A percentile compares a stretch with the other conserved stretches of the same genome.
Evolutionary conservation across 306 rosid genomes (phyloP).

Genomic region (Begonia loranthoides): DNA sequence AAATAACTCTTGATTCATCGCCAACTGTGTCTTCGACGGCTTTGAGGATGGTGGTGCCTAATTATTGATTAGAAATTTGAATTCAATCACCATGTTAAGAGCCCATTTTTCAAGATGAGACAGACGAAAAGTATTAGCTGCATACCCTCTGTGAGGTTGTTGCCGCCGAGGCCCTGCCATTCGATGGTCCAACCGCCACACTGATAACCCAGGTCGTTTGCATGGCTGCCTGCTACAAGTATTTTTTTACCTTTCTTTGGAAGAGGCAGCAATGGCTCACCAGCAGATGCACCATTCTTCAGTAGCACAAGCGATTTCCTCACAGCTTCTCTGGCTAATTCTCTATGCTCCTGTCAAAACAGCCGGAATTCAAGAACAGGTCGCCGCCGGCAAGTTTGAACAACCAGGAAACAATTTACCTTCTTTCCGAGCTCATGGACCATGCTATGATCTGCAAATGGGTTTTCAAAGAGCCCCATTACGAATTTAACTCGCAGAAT

Average conservation of each 20-base stretch:
- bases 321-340: conserved; percentile 31
- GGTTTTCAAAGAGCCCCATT: conserved; percentile 28
- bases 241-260: conserved; percentile 19
- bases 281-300: conserved; percentile 20
- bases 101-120: too few relatives aligned
- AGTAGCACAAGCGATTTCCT: conserved; percentile 22
- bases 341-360: conserved; percentile 21
- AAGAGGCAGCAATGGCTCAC: conserved; percentile 19
- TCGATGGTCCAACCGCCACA: conserved; percentile 36
- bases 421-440: conserved; percentile 21
- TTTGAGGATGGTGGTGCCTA: conserved; percentile 2
- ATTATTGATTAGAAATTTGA: not conserved
- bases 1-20: conserved; percentile 3
- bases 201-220: conserved; percentile 26
- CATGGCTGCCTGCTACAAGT: conserved; percentile 28
- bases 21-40: conserved; percentile 3
- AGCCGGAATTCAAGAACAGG: not conserved
- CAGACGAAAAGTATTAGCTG: not conserved
- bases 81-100: not conserved
- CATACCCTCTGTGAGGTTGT: conserved; percentile 8
- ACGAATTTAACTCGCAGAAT: conserved; percentile 22
- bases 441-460: conserved; percentile 22
- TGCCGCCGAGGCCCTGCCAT: conserved; percentile 19
- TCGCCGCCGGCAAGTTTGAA: too few relatives aligned
- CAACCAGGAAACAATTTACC: conserved; percentile 2